phyloP scores from a whole-genome alignment of 108 stramenopile genomes.

The Cylindrotheca fusiformis region DNA sequence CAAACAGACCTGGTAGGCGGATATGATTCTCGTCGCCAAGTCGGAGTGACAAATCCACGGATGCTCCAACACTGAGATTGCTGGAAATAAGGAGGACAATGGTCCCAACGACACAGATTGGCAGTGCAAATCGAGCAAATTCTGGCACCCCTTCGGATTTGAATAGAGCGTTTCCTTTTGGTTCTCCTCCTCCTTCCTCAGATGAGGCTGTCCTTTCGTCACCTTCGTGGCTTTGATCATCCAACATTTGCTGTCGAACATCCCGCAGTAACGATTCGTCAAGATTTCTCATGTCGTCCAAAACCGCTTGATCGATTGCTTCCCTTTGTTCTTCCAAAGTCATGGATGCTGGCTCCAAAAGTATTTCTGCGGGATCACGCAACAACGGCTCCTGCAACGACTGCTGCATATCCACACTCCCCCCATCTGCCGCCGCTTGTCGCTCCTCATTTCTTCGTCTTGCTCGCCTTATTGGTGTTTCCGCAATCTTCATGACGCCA shows the following conservation, averaged over 20 bases:
- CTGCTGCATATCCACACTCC: not conserved
- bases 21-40: constrained; percentile 26
- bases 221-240: constrained; percentile 6
- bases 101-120: constrained; percentile 48
- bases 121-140: constrained; percentile 26
- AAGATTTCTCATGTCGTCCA: not conserved
- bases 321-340: constrained; percentile 13
- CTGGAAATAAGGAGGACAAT: constrained; percentile 55
- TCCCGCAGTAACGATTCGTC: constrained; percentile 13
- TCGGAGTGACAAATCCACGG: constrained; percentile 58
- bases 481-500: constrained; percentile 1
- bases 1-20: constrained; percentile 54
- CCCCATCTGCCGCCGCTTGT: not conserved
- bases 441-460: constrained; percentile 1
- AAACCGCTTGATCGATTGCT: constrained; percentile 10
- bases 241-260: constrained; percentile 11
- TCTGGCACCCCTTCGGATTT: constrained; percentile 11
- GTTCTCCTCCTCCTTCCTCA: constrained; percentile 1
- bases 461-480: not conserved
- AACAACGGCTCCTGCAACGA: not conserved
- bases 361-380: not conserved
- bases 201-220: constrained; percentile 11
- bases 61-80: constrained; percentile 75
- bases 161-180: constrained; percentile 19
- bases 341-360: constrained; percentile 6